These are phyloP conservation scores for Boletus sensibilis DNA, from an alignment of 768 basidiomycete species.

Conservation along the genomic window DNA sequence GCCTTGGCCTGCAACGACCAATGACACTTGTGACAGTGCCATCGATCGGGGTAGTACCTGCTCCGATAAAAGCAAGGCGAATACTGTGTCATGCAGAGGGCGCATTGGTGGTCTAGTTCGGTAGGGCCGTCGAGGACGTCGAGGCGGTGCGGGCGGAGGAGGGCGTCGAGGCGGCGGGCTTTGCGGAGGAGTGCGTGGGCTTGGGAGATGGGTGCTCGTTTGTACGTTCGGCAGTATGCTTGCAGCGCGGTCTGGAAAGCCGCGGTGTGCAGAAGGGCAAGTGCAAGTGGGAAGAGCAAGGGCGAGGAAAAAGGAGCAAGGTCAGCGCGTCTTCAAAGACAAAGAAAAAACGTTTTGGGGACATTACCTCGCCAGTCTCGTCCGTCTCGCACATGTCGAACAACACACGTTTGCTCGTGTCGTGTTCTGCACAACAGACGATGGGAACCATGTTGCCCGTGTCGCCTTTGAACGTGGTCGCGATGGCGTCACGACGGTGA, in stretches of 20 bases:
- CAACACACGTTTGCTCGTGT: constrained; percentile 59
- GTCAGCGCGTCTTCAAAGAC: constrained; percentile 4
- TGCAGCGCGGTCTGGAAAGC: constrained; percentile 77
- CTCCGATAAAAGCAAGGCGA: constrained; percentile 73
- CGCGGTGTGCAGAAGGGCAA: background rate
- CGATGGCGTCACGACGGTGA: constrained; percentile 64
- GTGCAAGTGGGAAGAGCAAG: no score
- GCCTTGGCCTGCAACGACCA: constrained; percentile 18
- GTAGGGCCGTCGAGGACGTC: constrained; percentile 29
- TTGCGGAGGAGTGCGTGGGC: constrained; percentile 88
- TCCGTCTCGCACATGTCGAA: constrained; percentile 86
- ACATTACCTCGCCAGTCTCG: constrained; percentile 73
- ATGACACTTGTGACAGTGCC: constrained; percentile 48
- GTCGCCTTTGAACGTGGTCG: constrained; percentile 74
- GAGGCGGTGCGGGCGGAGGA: constrained; percentile 49
- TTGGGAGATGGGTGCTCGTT: constrained; percentile 67
- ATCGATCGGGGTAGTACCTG: constrained; percentile 24
- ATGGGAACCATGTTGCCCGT: constrained; percentile 77
- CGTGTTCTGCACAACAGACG: constrained; percentile 78
- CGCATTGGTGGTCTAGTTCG: constrained; percentile 45
- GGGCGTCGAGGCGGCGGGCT: constrained; percentile 76
- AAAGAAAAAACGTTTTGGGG: background rate
- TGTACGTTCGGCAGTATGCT: constrained; percentile 82
- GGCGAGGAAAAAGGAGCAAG: background rate
- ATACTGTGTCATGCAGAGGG: constrained; percentile 61